Conservation (phyloP, 257 asterid genomes). For the Echium plantagineum region DNA sequence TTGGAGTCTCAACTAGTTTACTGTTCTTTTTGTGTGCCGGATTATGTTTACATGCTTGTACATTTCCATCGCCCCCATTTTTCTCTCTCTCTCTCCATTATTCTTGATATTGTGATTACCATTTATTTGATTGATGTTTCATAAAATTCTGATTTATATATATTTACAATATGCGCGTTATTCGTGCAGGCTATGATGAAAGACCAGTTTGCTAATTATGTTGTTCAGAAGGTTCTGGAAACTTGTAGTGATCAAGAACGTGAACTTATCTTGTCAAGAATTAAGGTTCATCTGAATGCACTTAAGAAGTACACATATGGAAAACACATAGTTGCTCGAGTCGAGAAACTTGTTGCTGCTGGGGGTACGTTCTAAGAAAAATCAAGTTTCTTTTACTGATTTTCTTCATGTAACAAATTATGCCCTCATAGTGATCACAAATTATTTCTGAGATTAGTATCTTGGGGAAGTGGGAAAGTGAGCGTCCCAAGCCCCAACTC, state of each 20-base stretch:
- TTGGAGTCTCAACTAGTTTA: not conserved
- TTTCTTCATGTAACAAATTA: not conserved
- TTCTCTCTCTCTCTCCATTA: too few species aligned
- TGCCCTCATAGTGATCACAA: not conserved
- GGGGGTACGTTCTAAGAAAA: constrained; percentile 33
- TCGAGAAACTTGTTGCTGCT: constrained; percentile 77
- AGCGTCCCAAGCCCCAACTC: too few species aligned
- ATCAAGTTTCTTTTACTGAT: not conserved
- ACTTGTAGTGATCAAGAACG: constrained; percentile 77
- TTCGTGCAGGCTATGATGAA: constrained; percentile 69
- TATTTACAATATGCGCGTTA: too few species aligned
- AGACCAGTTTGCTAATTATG: constrained; percentile 74
- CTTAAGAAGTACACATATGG: constrained; percentile 79
- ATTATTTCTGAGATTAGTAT: not conserved
- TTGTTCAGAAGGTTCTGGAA: constrained; percentile 74
- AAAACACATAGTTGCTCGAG: constrained; percentile 79
- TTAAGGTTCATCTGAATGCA: constrained; percentile 70
- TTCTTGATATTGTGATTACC: not conserved
- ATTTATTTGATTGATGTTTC: not conserved
- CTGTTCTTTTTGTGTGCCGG: too few species aligned
- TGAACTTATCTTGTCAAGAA: constrained; percentile 64
- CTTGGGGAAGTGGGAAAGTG: not conserved
- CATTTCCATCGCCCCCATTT: too few species aligned
- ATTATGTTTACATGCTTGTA: too few species aligned
- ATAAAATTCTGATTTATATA: not conserved